A percentile compares a stretch with the other conserved stretches of the same genome.
These are phyloP conservation scores for Aspergillus sp. DNA, from an alignment of 2,329 filamentous ascomycete genomes.

Conservation along the genomic window DNA sequence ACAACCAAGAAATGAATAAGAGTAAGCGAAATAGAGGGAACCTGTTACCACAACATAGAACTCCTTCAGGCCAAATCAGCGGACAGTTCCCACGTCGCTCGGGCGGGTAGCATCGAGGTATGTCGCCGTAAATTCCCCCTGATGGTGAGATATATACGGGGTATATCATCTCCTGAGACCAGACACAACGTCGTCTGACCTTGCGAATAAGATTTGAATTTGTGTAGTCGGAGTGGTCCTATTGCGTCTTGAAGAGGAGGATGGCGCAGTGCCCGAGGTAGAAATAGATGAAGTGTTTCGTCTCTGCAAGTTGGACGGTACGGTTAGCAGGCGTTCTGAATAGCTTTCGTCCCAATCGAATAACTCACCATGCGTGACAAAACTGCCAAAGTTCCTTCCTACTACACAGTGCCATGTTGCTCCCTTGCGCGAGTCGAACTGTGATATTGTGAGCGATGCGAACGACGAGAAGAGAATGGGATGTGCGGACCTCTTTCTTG, in stretches of 20 bases:
- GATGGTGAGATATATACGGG: background rate
- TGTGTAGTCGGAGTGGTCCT: conserved; percentile 6
- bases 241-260: conserved; percentile 98
- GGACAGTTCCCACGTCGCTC: no score
- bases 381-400: conserved; percentile 96
- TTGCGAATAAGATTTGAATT: background rate
- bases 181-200: background rate
- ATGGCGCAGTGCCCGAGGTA: conserved; percentile 98
- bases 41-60: background rate
- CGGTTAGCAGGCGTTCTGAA: conserved; percentile 3
- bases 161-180: background rate
- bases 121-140: background rate
- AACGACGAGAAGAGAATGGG: conserved; percentile 4
- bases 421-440: conserved; percentile 97
- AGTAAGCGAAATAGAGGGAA: background rate
- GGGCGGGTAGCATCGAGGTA: background rate
- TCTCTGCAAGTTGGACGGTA: conserved; percentile 55
- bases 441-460: conserved; percentile 17
- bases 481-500: conserved; percentile 70
- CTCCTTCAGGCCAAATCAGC: background rate
- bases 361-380: conserved; percentile 84
- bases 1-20: background rate
- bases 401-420: conserved; percentile 99
- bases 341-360: background rate
- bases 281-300: conserved; percentile 99